These are phyloP conservation scores for Pythium pyrilobum DNA, from an alignment of 352 stramenopile species.

Conservation along the genomic window DNA sequence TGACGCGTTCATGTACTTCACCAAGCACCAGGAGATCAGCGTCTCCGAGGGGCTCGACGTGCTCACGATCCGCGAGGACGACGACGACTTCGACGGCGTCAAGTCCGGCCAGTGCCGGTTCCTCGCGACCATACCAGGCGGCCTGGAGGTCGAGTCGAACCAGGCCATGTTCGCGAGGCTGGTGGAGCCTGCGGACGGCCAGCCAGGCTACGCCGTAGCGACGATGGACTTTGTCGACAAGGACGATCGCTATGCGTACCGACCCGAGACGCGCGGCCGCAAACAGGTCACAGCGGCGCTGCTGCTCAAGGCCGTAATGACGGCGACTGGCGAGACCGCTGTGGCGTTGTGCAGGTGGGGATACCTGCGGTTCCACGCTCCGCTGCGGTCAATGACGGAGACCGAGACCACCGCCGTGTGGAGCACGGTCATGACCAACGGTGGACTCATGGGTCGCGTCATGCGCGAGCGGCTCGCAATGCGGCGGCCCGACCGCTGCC, in stretches of 20 bases:
- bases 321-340: too few species aligned
- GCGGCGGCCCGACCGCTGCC: too few species aligned
- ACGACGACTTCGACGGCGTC: not conserved
- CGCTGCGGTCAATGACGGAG: too few species aligned
- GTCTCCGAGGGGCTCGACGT: slow-evolving; percentile 3
- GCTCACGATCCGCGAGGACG: slow-evolving; percentile 13
- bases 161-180: not conserved
- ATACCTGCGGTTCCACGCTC: too few species aligned
- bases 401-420: too few species aligned
- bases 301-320: too few species aligned
- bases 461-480: too few species aligned
- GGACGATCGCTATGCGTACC: slow-evolving; percentile 10
- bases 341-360: too few species aligned
- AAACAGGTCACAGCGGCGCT: slow-evolving; percentile 1
- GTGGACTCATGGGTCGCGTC: too few species aligned
- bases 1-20: not conserved
- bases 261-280: not conserved
- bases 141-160: slow-evolving; percentile 15
- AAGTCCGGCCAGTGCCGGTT: slow-evolving; percentile 7
- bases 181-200: not conserved
- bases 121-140: slow-evolving; percentile 3
- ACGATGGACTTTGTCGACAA: slow-evolving; percentile 12
- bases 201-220: not conserved
- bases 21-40: slow-evolving; percentile 2
- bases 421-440: too few species aligned